Conservation (phyloP, 768 basidiomycete genomes). For the Rhodotorula kratochvilovae region DNA sequence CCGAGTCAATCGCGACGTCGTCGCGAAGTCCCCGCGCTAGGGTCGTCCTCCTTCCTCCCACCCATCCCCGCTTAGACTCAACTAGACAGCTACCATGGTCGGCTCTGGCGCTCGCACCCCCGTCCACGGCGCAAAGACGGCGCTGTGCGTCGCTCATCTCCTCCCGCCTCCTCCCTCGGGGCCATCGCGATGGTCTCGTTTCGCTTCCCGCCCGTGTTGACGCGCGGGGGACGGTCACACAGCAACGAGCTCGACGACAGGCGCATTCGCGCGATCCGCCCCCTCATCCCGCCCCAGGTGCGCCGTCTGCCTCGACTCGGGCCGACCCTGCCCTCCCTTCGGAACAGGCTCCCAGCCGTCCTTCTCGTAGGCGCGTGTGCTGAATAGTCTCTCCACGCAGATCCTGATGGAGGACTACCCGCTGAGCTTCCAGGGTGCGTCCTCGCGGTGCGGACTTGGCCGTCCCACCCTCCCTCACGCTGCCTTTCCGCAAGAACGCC, state of each 20-base stretch:
- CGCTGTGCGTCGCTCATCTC: background rate
- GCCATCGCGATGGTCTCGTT: background rate
- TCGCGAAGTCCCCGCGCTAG: background rate
- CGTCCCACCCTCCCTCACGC: background rate
- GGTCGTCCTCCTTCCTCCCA: background rate
- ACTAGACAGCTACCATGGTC: background rate
- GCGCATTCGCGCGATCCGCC: conserved; percentile 38
- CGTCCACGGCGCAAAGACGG: background rate
- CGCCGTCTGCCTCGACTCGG: background rate
- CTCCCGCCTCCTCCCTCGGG: background rate
- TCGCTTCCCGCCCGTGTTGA: background rate
- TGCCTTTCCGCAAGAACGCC: background rate
- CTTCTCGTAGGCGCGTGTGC: no score
- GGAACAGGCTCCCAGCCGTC: background rate
- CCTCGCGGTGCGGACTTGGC: background rate
- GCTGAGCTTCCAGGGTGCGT: conserved; percentile 40
- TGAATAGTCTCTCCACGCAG: background rate
- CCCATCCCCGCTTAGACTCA: background rate
- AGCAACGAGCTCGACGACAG: conserved; percentile 39
- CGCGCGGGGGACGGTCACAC: background rate
- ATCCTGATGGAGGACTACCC: conserved; percentile 58
- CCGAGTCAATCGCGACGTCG: background rate
- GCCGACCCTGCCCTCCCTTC: background rate
- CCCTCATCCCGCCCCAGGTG: conserved; percentile 42
- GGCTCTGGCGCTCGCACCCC: background rate